These are phyloP conservation scores for Cucurbita maxima DNA, from an alignment of 306 rosid species.

Conservation along the genomic window DNA sequence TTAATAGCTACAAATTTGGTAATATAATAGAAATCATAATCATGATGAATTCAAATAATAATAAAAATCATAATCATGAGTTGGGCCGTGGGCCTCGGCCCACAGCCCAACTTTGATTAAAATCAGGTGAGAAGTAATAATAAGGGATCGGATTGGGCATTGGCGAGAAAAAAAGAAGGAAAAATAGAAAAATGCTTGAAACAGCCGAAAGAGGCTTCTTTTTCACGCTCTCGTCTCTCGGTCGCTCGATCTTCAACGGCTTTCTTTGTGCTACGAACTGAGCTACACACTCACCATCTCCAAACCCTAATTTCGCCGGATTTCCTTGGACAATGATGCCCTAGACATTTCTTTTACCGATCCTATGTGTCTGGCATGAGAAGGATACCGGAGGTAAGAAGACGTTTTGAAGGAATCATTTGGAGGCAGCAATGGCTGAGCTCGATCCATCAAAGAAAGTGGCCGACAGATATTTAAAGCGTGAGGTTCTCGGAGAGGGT, in stretches of 20 bases:
- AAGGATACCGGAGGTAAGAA: neutral
- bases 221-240: constrained; percentile 1
- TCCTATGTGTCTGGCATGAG: neutral
- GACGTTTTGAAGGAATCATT: neutral
- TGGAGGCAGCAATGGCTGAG: constrained; percentile 27
- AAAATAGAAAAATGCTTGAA: neutral
- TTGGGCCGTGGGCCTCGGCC: neutral
- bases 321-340: constrained; percentile 1
- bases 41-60: too few species aligned
- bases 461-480: constrained; percentile 91
- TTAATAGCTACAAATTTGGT: too few species aligned
- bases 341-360: neutral
- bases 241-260: constrained; percentile 15
- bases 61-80: too few species aligned
- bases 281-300: neutral
- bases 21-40: too few species aligned
- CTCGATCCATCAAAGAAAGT: constrained; percentile 63
- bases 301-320: constrained; percentile 27
- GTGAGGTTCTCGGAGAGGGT: constrained; percentile 94
- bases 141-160: neutral
- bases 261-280: constrained; percentile 7
- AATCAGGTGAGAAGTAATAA: neutral
- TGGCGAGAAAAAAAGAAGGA: neutral
- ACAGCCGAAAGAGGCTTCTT: neutral
- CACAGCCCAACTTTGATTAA: neutral